phyloP scores from a whole-genome alignment of 2,329 filamentous ascomycete species.

The Botryotinia narcissicola region DNA sequence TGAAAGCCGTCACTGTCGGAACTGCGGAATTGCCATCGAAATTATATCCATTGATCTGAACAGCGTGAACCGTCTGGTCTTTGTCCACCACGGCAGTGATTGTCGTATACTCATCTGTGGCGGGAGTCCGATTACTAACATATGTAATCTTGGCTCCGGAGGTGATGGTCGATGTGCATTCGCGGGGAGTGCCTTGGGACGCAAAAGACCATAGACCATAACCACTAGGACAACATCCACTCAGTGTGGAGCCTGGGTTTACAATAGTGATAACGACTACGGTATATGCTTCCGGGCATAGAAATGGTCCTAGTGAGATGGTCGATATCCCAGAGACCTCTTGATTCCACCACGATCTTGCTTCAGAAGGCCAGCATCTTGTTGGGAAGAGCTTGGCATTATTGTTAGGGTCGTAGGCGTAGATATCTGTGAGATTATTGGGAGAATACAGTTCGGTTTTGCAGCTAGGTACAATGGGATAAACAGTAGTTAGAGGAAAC shows the following conservation, averaged over 20 bases:
- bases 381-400: background rate
- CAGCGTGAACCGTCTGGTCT: background rate
- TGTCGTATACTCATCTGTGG: background rate
- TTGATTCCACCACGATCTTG: constrained; percentile 17
- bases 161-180: constrained; percentile 2
- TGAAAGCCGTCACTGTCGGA: constrained; percentile 5
- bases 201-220: background rate
- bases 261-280: background rate
- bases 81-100: background rate
- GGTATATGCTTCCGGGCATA: constrained; percentile 11
- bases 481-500: constrained; percentile 17
- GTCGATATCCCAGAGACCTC: too few species aligned
- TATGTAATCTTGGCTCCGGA: constrained; percentile 12
- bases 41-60: constrained; percentile 18
- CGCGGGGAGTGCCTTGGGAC: background rate
- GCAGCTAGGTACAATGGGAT: constrained; percentile 8
- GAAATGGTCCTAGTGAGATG: constrained; percentile 16
- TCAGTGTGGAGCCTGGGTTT: background rate
- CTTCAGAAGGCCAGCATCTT: constrained; percentile 4
- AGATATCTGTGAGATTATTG: background rate
- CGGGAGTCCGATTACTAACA: background rate
- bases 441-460: constrained; percentile 6
- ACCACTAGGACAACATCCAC: constrained; percentile 12
- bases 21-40: constrained; percentile 11
- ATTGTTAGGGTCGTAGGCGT: constrained; percentile 7